Evolutionary conservation across 106 monocot species (phyloP).

Genomic region (Dioscorea dumetorum): DNA sequence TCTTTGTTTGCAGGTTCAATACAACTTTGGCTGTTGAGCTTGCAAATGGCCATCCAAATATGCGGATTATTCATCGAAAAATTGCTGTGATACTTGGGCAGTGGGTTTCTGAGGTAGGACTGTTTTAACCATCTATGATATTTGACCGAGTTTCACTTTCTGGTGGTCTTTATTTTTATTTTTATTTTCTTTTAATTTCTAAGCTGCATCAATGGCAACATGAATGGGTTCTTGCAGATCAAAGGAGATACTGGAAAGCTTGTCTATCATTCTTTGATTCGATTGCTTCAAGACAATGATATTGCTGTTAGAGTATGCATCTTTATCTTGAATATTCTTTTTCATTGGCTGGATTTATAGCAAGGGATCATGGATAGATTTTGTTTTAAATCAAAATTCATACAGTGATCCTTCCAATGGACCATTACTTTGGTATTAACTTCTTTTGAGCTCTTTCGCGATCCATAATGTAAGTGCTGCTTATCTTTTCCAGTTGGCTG

Average conservation of each 20-base stretch:
- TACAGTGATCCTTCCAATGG: background rate
- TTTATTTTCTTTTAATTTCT: background rate
- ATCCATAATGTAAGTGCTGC: background rate
- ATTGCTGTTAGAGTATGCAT: conserved; percentile 90
- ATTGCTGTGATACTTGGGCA: conserved; percentile 90
- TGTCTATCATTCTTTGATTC: conserved; percentile 73
- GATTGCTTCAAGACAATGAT: conserved; percentile 85
- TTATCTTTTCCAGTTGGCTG: conserved; percentile 63
- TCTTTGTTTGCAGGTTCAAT: conserved; percentile 52
- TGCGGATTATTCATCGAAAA: conserved; percentile 85
- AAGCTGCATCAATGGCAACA: too few relatives aligned
- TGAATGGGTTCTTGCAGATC: conserved; percentile 37
- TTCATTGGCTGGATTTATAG: background rate
- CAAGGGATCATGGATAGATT: too few relatives aligned
- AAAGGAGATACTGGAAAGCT: conserved; percentile 75
- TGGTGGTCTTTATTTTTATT: too few relatives aligned
- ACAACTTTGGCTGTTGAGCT: conserved; percentile 74
- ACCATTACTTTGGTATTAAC: background rate
- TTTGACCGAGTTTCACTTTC: background rate
- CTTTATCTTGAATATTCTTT: background rate
- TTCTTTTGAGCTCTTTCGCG: background rate
- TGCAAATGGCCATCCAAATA: conserved; percentile 87
- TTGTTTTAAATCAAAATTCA: background rate
- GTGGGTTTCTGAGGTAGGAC: conserved; percentile 86
- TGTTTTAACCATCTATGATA: background rate